These are phyloP conservation scores for Mycena filopes DNA, from an alignment of 768 basidiomycete species.

Conservation along the genomic window DNA sequence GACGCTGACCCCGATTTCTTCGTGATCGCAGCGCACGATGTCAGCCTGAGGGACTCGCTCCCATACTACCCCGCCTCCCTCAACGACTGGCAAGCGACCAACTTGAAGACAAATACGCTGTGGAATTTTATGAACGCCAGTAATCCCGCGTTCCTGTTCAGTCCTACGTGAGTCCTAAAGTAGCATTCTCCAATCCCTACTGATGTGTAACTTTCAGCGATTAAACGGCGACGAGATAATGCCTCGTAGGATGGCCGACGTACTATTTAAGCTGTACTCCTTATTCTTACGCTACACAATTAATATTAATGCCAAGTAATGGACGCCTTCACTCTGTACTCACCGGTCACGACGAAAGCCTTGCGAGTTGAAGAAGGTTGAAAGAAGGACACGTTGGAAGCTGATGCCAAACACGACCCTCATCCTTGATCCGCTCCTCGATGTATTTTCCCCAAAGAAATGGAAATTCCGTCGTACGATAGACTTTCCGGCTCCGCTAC, in stretches of 20 bases:
- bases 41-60: background rate
- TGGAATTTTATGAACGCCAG: constrained; percentile 18
- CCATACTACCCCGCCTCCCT: constrained; percentile 7
- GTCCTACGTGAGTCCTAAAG: constrained; percentile 7
- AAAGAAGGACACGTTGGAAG: background rate
- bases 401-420: constrained; percentile 7
- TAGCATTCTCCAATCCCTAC: too few relatives aligned
- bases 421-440: background rate
- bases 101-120: constrained; percentile 3
- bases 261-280: too few relatives aligned
- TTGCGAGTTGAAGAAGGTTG: background rate
- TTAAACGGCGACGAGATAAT: too few relatives aligned
- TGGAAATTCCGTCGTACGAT: constrained; percentile 17
- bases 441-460: background rate
- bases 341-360: too few relatives aligned
- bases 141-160: constrained; percentile 16
- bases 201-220: too few relatives aligned
- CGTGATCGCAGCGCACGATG: constrained; percentile 25
- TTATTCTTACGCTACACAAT: too few relatives aligned
- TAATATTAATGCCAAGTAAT: too few relatives aligned
- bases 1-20: constrained; percentile 27
- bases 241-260: too few relatives aligned
- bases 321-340: too few relatives aligned
- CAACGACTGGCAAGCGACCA: constrained; percentile 13
- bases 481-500: background rate